phyloP scores from a whole-genome alignment of 78 protist genomes.

The Dictyostelium intermedium region DNA sequence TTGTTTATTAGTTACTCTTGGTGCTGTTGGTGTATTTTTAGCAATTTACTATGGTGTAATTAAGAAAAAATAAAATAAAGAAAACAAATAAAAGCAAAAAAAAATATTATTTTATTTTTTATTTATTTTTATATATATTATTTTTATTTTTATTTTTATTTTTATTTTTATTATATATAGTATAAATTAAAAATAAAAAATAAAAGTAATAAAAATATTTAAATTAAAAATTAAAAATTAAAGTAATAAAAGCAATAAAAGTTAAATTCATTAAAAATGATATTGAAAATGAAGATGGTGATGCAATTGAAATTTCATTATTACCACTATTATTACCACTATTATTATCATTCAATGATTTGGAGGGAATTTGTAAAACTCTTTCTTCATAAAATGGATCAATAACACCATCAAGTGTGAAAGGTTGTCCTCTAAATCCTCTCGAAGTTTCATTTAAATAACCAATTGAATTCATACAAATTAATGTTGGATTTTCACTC shows the following conservation, averaged over 20 bases:
- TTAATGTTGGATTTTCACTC: not conserved
- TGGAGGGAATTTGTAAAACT: not conserved
- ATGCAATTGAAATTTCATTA: not conserved
- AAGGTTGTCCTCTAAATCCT: not conserved
- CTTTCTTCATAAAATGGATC: not conserved
- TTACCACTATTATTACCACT: no score
- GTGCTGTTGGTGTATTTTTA: conserved; percentile 19
- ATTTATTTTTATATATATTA: no score
- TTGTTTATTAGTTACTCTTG: conserved; percentile 29
- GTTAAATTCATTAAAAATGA: no score
- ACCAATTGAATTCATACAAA: not conserved
- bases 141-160: no score
- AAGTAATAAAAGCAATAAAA: no score
- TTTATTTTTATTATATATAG: no score
- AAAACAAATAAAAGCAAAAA: no score
- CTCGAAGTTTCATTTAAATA: not conserved
- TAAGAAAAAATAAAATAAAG: not conserved
- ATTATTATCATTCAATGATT: no score
- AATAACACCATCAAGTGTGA: not conserved
- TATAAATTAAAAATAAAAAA: not conserved
- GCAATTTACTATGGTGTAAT: conserved; percentile 60
- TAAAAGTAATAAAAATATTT: no score
- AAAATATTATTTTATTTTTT: no score
- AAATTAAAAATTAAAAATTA: no score
- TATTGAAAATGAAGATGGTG: not conserved